Evolutionary conservation across 2,329 filamentous ascomycete species (phyloP), one percentile per base, ranked within the genome.

Genomic region (Ustilaginoidea virens): DNA sequence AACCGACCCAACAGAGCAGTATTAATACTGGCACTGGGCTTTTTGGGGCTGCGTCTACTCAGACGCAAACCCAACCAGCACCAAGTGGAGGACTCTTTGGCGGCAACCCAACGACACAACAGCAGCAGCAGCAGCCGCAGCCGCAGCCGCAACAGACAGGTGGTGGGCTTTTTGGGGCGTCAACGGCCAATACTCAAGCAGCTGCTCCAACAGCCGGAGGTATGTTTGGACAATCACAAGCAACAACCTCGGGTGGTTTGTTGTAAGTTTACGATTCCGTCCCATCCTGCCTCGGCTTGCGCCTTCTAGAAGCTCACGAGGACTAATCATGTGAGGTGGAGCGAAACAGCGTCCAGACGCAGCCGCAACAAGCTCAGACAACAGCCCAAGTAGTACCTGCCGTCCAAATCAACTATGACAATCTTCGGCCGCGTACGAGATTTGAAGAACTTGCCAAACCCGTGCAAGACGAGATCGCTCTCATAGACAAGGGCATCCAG

Each of bases 401-500:
- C 12, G 78, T 83, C 12, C 76, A 80, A 44, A 80, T 92, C 43
- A 80, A 90, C 51, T 56, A 80, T 29, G 70, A 70, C 41, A 81
- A 80, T 46, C 62, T 96, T 35, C 74, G 83, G 29, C 78, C 80
- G 11, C 92, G 86, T 1, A 93, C 85, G 4, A 81, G 90, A 36
- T 94, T 90, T 60, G 82, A 85, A 47, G 87, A 93, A 51, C 74
- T 93, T 17, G 73, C 80, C 35, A 79, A 87, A 39, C 73, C 81
- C 17, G 61, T 93, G 11, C 83, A 92, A 46, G 70, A 74, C 36
- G 60, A 82, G 39, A 80, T 98, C 36, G 72, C 81, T 36, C 56
- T 64, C 7, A 72, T 92, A 37, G 87, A 98, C 52, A 69, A 70
- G 33, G 72, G 77, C 38, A 87, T 98, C 41, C 71, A 82, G 42